Conservation (phyloP, 2,329 filamentous ascomycete species). For the Fusarium sp. region DNA sequence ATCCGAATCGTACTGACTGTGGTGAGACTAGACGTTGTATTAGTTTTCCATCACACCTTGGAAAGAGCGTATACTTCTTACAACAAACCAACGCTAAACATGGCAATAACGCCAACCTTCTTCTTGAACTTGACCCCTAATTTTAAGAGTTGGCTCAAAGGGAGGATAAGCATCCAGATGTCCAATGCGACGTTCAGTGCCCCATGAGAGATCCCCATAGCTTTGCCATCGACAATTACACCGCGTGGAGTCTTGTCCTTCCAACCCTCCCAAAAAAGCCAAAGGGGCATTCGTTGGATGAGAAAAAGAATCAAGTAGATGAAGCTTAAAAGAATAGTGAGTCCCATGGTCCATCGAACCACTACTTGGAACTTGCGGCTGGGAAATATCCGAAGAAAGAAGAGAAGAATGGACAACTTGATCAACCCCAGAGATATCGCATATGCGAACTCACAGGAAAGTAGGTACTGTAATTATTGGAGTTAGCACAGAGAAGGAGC, state of each 20-base stretch:
- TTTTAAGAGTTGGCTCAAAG: slow-evolving; percentile 16
- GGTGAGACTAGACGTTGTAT: slow-evolving; percentile 7
- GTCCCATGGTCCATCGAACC: too few relatives aligned
- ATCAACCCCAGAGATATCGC: too few relatives aligned
- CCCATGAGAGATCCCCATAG: slow-evolving; percentile 5
- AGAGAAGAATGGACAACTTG: too few relatives aligned
- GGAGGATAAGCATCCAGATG: slow-evolving; percentile 25
- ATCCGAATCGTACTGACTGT: slow-evolving; percentile 18
- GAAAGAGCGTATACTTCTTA: background rate
- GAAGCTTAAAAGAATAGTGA: too few relatives aligned
- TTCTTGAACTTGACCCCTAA: slow-evolving; percentile 19
- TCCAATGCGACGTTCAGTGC: slow-evolving; percentile 10
- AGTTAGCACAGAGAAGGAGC: too few relatives aligned
- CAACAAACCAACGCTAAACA: slow-evolving; percentile 33
- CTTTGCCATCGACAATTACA: background rate
- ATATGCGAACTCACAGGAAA: too few relatives aligned
- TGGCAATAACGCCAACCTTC: slow-evolving; percentile 26
- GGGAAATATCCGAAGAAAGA: too few relatives aligned
- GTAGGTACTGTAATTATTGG: too few relatives aligned
- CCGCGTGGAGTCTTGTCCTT: background rate
- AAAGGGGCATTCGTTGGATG: too few relatives aligned
- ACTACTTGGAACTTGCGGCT: too few relatives aligned
- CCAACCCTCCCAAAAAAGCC: slow-evolving; percentile 19
- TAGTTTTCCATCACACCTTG: background rate
- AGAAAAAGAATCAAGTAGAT: too few relatives aligned